Evolutionary conservation across 2,329 filamentous ascomycete genomes (phyloP).

Genomic region (Phialemonium atrogriseum): DNA sequence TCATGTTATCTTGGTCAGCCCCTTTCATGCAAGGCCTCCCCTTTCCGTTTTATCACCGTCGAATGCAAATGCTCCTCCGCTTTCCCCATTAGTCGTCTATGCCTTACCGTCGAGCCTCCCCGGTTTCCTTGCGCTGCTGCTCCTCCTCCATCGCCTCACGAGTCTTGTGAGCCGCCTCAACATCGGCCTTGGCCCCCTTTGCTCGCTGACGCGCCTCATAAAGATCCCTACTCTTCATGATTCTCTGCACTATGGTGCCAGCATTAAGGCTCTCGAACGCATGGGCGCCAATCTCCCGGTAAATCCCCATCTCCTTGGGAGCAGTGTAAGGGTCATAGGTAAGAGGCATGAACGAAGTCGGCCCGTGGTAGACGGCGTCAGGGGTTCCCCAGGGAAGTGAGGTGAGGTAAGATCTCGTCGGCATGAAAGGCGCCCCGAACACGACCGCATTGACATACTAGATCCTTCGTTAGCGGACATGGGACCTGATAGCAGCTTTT

Average conservation of each 20-base stretch:
- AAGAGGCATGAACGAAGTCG: conserved; percentile 78
- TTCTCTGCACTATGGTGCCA: conserved; percentile 82
- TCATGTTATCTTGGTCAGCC: background rate
- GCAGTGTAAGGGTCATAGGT: conserved; percentile 76
- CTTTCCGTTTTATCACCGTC: background rate
- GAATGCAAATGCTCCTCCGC: background rate
- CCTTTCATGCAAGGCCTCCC: background rate
- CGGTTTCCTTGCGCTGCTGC: conserved; percentile 40
- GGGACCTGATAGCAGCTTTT: background rate
- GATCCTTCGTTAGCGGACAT: conserved; percentile 10
- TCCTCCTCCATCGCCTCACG: conserved; percentile 56
- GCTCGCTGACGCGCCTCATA: conserved; percentile 88
- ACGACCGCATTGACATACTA: conserved; percentile 82
- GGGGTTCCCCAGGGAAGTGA: conserved; percentile 67
- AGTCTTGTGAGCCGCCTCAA: conserved; percentile 58
- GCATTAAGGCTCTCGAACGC: conserved; percentile 83
- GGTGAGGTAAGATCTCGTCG: conserved; percentile 69
- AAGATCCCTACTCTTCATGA: conserved; percentile 74
- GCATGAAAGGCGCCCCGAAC: conserved; percentile 84
- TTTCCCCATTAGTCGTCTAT: background rate
- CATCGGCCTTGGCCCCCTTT: conserved; percentile 79
- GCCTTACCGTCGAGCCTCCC: conserved; percentile 5
- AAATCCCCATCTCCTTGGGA: conserved; percentile 76
- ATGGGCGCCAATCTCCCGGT: conserved; percentile 69
- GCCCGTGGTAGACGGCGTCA: conserved; percentile 87